Base-by-base conservation (phyloP, 2,329 filamentous ascomycete species). In the Penicillium digitatum region DNA sequence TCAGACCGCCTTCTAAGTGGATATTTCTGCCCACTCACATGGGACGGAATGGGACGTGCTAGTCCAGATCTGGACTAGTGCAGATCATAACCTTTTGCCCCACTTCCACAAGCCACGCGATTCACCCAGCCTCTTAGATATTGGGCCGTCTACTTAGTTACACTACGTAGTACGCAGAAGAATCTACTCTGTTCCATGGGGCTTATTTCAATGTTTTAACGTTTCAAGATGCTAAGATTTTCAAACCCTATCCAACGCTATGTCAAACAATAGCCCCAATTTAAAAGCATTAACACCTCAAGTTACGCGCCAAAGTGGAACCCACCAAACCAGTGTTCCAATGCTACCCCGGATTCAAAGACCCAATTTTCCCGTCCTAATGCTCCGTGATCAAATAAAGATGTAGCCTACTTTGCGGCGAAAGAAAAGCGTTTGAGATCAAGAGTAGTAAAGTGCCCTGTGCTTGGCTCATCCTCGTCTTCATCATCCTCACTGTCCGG, bases 401-500 rank as follows among this genome's bases (percentile, higher is more conserved):
- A 63, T 61, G 58, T 57, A 53, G 10, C 20, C 55, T 55, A 70
- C 47, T 57, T 53, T 27, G 66, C 59, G 20, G 64, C 61, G 62
- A 73, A 76, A 24, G 69, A 69, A 60, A 74, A 76, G 37, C 64
- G 67, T 55, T 71, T 67, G 27, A 76, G 60, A 57, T 75, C 66
- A 48, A 76, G 48, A 14, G 64, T 55, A 3, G 27, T 50, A 14
- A 54, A 56, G 24, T 42, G 52, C 6, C 42, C 27, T 12, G 47
- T 53, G 24, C 56, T 60, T 2, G 49, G 39, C 31, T 56, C 57
- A 7, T 53, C 56, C 18, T 66, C 67, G 10, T 67, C 67, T 14
- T 72, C 68, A n/a, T 72, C 71, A 4, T 76, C 77, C 39, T 82
- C 79, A 47, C 78, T 81, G 54, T 78, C 74, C 20, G 77, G 78